Evolutionary conservation across 1,284 basidiomycete species (phyloP).

Genomic region (Hortiboletus rubellus): DNA sequence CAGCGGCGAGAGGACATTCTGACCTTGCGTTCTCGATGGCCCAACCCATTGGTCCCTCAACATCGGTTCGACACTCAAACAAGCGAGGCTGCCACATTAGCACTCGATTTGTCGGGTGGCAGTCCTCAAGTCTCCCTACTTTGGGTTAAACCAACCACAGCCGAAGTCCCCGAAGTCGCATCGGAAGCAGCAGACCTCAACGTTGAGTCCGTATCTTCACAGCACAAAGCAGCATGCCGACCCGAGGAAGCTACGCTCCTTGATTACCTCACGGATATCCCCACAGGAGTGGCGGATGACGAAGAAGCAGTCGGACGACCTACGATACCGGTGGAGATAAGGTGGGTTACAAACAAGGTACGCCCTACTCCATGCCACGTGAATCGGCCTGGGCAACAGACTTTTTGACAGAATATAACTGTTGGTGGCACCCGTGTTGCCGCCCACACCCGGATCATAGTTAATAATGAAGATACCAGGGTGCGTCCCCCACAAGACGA

Average conservation of each 20-base stretch:
- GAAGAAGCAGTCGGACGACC: not conserved
- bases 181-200: not conserved
- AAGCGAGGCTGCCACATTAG: not conserved
- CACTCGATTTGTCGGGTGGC: not conserved
- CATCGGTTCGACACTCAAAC: not conserved
- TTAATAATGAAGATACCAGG: not conserved
- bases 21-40: not conserved
- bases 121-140: not conserved
- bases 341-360: not conserved
- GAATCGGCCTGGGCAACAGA: not conserved
- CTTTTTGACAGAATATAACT: not conserved
- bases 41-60: not conserved
- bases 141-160: not conserved
- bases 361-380: no score
- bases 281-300: not conserved
- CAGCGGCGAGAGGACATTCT: not conserved
- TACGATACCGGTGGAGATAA: not conserved
- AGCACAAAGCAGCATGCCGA: not conserved
- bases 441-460: not conserved
- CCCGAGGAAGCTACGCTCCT: not conserved
- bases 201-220: not conserved
- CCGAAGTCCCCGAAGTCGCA: not conserved
- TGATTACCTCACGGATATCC: not conserved
- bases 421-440: not conserved
- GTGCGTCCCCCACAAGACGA: not conserved